These are phyloP conservation scores for Mrakia gelida DNA, from an alignment of 768 basidiomycete genomes.

Conservation along the genomic window DNA sequence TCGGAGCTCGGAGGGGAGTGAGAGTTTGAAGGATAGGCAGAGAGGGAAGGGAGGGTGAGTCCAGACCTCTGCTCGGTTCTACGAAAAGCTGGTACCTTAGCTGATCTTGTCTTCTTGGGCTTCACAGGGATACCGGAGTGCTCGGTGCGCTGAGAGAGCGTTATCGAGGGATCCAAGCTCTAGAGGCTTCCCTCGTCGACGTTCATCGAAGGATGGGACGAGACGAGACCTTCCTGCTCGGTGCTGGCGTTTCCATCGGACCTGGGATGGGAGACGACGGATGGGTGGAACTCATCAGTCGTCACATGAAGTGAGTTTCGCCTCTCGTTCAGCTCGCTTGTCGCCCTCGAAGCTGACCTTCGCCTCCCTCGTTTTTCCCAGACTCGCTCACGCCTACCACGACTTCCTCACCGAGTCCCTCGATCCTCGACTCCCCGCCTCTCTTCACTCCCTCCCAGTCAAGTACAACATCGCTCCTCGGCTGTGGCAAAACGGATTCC, in stretches of 20 bases:
- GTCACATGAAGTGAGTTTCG: slow-evolving; percentile 74
- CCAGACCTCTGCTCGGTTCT: neutral
- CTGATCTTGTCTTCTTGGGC: neutral
- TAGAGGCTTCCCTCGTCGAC: slow-evolving; percentile 72
- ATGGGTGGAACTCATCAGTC: slow-evolving; percentile 47
- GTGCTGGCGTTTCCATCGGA: slow-evolving; percentile 20
- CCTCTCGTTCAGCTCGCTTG: slow-evolving; percentile 10
- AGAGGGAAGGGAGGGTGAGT: slow-evolving; percentile 45
- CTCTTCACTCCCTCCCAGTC: slow-evolving; percentile 78
- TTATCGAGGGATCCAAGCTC: slow-evolving; percentile 72
- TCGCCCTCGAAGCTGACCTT: slow-evolving; percentile 4
- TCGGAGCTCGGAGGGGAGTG: slow-evolving; percentile 45
- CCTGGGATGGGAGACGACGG: slow-evolving; percentile 40
- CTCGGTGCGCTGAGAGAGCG: slow-evolving; percentile 48
- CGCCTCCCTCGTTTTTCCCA: slow-evolving; percentile 41
- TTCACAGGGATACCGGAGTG: slow-evolving; percentile 59
- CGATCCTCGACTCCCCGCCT: slow-evolving; percentile 80
- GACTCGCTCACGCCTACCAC: slow-evolving; percentile 85
- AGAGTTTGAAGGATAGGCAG: slow-evolving; percentile 45
- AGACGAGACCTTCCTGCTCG: slow-evolving; percentile 38
- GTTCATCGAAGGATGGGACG: slow-evolving; percentile 72
- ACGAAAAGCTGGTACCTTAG: neutral
- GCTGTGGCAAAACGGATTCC: slow-evolving; percentile 86
- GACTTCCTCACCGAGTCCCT: slow-evolving; percentile 79
- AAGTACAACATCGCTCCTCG: slow-evolving; percentile 95